Base-by-base conservation (phyloP, 495 filamentous ascomycete genomes). In the Penicillium ucsense region DNA sequence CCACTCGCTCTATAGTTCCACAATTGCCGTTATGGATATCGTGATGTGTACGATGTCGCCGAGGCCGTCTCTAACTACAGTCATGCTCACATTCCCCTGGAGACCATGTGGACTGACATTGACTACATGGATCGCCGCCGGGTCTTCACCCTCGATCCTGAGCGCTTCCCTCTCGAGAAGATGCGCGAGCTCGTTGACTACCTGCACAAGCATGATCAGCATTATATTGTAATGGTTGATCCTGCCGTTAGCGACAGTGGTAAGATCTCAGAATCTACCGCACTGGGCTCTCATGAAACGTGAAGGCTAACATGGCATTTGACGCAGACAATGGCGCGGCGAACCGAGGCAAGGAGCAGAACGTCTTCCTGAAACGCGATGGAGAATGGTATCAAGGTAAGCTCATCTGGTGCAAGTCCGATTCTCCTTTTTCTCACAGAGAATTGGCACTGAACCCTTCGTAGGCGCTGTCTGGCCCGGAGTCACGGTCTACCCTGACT, bases 81-180 rank as follows among this genome's bases (percentile, higher is more conserved):
- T 47, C 59, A 70, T 31, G 86, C 88, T 8, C 64, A 65, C 6
- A 94, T 94, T 50, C 88, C 88, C 0, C 67, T 95, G 6, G 88
- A 95, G 62, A 89, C 85, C 0, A 87, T 89, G 81, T 94, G 88
- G 88, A 91, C 84, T 4, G 86, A 91, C 56, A 91, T 91, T 42
- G 73, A 89, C 56, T 88, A 90, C 61, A 88, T 89, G 83, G 72
- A 82, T 55, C 50, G 55, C 8, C 67, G 84, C 59, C 71, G 67
- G 50, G 77, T 89, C 40, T 92, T 95, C 62, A 83, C 84, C 2
- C 68, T 88, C 11, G 89, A 91, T 53, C 78, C 83, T 0, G 70
- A 84, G 3, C 73, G 85, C 34, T 95, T 84, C 63, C 81, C 86
- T 0, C 50, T 89, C 4, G 53, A 75, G 3, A 78, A 72, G 51